phyloP scores from a whole-genome alignment of 2,329 filamentous ascomycete genomes.

The Trichoderma polysporum region DNA sequence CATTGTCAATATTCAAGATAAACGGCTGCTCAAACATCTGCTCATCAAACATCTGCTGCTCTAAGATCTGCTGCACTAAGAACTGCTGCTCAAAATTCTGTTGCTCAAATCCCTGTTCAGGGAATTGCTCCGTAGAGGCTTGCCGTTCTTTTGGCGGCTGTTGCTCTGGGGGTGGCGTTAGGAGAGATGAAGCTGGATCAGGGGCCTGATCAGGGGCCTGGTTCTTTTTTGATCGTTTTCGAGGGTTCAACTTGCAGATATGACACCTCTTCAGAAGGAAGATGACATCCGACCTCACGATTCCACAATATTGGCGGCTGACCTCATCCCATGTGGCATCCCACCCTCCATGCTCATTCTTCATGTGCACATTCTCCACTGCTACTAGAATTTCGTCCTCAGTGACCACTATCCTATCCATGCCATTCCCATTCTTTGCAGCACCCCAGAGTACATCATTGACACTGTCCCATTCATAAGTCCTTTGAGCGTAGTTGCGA shows the following conservation, averaged over 20 bases:
- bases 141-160: no score
- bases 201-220: not conserved
- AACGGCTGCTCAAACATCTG: not conserved
- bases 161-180: not conserved
- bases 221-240: not conserved
- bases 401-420: slow-evolving; percentile 10
- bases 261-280: slow-evolving; percentile 21
- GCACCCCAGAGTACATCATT: not conserved
- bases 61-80: not conserved
- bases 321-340: slow-evolving; percentile 23
- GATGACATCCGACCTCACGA: slow-evolving; percentile 23
- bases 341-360: slow-evolving; percentile 22
- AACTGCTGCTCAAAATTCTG: no score
- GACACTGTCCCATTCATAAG: slow-evolving; percentile 20
- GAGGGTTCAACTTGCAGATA: slow-evolving; percentile 12
- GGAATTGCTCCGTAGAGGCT: no score
- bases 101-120: no score
- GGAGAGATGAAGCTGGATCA: not conserved
- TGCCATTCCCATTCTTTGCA: not conserved
- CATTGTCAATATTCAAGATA: not conserved
- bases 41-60: not conserved
- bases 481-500: slow-evolving; percentile 23
- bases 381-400: slow-evolving; percentile 19
- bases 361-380: slow-evolving; percentile 18
- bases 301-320: slow-evolving; percentile 21